Base-by-base conservation (phyloP, 2,329 filamentous ascomycete species). In the Pseudogymnoascus sp. region DNA sequence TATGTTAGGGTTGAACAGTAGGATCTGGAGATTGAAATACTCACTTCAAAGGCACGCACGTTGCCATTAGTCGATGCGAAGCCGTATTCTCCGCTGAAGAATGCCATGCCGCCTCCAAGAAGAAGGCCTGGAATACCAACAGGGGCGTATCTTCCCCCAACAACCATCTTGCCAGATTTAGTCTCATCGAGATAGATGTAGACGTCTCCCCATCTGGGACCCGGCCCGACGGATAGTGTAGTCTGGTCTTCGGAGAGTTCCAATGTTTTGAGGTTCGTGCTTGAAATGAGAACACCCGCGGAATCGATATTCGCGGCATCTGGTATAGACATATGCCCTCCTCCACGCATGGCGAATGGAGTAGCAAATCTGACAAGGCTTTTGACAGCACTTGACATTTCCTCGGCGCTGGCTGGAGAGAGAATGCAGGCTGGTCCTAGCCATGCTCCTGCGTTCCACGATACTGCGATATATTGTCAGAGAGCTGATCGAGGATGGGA, bases 1-100 rank as follows among this genome's bases (percentile, higher is more conserved):
- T 43, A 8, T 43, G 5, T 43, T n/a, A 25, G 20, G 12, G 14
- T 43, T 43, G 12, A 43, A 43, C 3, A 3, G n/a, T 25, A 25
- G 20, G 20, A 14, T 6, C 2, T 2, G 11, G 11, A n/a, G 20
- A 8, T 25, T 43, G 12, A 1, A 7, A 8, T 43, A 14, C 12
- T 43, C 12, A 43, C 39, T 9, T 43, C 39, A 5, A n/a, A 43
- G 11, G 39, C 39, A 25, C 20, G 39, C 6, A 43, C 39, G 6
- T 43, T 43, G 12, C 39, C 71, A 37, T 71, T 68, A 1, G 69
- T 70, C 2, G 72, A 71, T n/a, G 69, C 70, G 62, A 69, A 73
- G 5, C 74, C 74, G 35, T 71, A 67, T n/a, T 64, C 63, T 43
- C 67, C 66, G 4, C 70, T 70, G 58, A 72, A 70, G 59, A 68